Evolutionary conservation across 2,329 filamentous ascomycete genomes (phyloP), one percentile per base, ranked within the genome.

Genomic region (Alternaria sp.): DNA sequence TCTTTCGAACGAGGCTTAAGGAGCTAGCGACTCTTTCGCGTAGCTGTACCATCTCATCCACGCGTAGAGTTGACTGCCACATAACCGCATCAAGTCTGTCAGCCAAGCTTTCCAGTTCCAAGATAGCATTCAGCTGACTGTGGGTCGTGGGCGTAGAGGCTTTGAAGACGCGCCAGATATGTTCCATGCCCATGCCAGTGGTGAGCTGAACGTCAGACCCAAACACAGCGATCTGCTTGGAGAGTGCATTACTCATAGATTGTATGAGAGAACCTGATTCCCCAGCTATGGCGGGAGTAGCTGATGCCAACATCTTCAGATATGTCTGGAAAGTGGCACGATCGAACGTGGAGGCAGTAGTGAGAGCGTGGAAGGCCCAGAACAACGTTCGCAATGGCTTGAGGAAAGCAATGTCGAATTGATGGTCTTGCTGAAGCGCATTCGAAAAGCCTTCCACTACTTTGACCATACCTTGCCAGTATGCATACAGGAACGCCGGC

Each of bases 101-200:
- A n/a, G 83, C 79, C 6, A 85, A 71, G 20, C 58, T 62, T 69
- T 85, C 83, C 2, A 85, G 75, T 1, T 71, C 66, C 12, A 84
- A 67, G 20, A 83, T 66, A 3, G 75, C 70, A 20, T 77, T 62
- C 5, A 85, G 67, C 18, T 81, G 77, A 11, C 70, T 60, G 28
- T 75, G 64, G 10, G 74, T 79, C 11, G 71, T 71, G 2, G 86
- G 81, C 4, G 84, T 85, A 11, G 72, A 72, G 32, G 93, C 92
- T 54, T 91, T 87, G 71, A 96, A 86, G 2, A 82, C 72, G 43
- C 87, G 86, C 94, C 94, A 97, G 5, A 97, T 83, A 9, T 81
- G 77, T 73, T 95, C 91, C 91, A 96, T 95, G 66, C 88, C 90
- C 12, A 93, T 81, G 0, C 93, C 93, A 2, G 90, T 93, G 0